These are phyloP conservation scores for Narthecium ossifragum DNA, from an alignment of 106 monocot genomes.

Conservation along the genomic window DNA sequence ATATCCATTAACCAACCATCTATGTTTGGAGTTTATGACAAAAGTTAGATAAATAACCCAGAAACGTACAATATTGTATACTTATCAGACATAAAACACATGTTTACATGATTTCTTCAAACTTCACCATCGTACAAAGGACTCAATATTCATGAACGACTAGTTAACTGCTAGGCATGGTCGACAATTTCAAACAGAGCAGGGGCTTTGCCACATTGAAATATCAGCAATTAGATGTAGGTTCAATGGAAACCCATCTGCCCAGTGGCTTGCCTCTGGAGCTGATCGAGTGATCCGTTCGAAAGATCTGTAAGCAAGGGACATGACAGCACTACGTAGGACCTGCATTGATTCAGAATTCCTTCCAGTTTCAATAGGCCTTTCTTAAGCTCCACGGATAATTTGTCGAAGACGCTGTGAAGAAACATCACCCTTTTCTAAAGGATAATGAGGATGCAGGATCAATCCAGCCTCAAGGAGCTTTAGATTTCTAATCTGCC, in stretches of 20 bases:
- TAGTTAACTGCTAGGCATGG: too few species aligned
- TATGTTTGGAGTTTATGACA: too few species aligned
- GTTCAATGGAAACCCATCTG: constrained; percentile 89
- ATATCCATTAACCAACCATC: too few species aligned
- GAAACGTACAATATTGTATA: too few species aligned
- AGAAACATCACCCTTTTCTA: constrained; percentile 57
- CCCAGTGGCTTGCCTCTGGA: constrained; percentile 82
- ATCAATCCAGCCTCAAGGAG: constrained; percentile 88
- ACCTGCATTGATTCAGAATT: constrained; percentile 97
- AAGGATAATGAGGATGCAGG: constrained; percentile 48
- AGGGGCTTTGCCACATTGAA: constrained; percentile 40
- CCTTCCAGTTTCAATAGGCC: constrained; percentile 79
- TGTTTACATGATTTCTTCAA: too few species aligned
- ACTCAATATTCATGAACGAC: too few species aligned
- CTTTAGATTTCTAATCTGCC: constrained; percentile 69
- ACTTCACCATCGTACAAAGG: neutral
- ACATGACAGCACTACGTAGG: constrained; percentile 72
- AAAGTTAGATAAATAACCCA: too few species aligned
- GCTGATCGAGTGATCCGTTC: constrained; percentile 61
- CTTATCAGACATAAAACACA: too few species aligned
- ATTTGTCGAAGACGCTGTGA: constrained; percentile 67
- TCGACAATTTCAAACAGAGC: constrained; percentile 15
- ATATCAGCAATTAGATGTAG: constrained; percentile 50
- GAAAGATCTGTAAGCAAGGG: constrained; percentile 59
- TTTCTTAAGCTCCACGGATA: constrained; percentile 57